phyloP scores from a whole-genome alignment of 208 protist species.

The Acanthamoeba royreba region DNA sequence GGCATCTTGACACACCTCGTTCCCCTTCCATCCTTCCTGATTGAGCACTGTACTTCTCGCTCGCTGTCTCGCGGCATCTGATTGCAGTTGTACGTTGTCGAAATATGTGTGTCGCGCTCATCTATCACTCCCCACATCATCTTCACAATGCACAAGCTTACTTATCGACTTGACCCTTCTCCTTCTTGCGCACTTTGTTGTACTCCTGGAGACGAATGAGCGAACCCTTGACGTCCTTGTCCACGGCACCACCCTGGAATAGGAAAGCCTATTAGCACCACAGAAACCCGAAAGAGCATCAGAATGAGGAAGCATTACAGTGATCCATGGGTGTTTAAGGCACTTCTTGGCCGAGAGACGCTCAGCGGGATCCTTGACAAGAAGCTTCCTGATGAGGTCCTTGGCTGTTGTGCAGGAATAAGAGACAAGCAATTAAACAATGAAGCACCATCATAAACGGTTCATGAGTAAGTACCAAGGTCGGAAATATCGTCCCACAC shows the following conservation, averaged over 20 bases:
- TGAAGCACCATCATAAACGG: neutral
- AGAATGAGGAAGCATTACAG: neutral
- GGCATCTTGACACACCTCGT: too few species aligned
- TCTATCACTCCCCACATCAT: neutral
- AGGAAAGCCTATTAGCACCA: neutral
- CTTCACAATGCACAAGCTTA: neutral
- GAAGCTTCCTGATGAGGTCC: constrained; percentile 69
- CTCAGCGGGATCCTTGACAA: constrained; percentile 66
- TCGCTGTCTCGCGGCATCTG: too few species aligned
- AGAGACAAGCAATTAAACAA: neutral
- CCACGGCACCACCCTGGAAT: neutral
- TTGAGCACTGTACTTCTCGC: too few species aligned
- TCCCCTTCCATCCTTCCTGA: too few species aligned
- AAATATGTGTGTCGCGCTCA: too few species aligned
- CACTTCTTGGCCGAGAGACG: constrained; percentile 64
- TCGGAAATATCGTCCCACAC: constrained; percentile 62
- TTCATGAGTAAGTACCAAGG: neutral
- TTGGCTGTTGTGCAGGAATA: constrained; percentile 51
- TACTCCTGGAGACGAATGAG: constrained; percentile 39
- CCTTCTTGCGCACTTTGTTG: constrained; percentile 45
- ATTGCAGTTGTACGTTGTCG: too few species aligned
- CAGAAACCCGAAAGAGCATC: neutral
- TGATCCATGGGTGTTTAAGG: constrained; percentile 71
- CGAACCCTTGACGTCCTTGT: constrained; percentile 37
- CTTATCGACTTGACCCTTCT: constrained; percentile 30